Evolutionary conservation across 2,329 filamentous ascomycete genomes (phyloP).

Genomic region (Aureobasidium mangrovei): DNA sequence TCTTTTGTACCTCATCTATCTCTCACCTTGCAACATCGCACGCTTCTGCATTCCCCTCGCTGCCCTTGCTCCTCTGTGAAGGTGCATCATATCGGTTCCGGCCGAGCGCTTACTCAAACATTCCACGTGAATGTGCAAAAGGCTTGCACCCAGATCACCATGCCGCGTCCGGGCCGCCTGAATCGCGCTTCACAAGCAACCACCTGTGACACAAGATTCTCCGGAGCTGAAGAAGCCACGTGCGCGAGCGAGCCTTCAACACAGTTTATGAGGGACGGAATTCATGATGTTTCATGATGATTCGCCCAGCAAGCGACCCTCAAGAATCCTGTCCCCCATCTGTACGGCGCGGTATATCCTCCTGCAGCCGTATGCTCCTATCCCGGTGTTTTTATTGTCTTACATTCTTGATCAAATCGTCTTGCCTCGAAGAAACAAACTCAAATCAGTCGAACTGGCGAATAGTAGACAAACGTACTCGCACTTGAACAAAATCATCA

Average conservation of each 20-base stretch:
- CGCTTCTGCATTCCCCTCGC: constrained; percentile 3
- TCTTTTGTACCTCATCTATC: constrained; percentile 6
- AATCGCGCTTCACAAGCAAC: not conserved
- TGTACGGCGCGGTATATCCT: not conserved
- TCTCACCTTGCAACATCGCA: constrained; percentile 1
- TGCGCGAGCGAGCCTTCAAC: not conserved
- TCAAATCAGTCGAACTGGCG: not conserved
- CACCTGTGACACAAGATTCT: constrained; percentile 11
- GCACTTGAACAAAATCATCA: not conserved
- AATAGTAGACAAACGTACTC: not conserved
- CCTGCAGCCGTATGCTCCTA: constrained; percentile 8
- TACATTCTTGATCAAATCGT: constrained; percentile 11
- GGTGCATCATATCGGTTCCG: not conserved
- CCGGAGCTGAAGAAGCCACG: constrained; percentile 3
- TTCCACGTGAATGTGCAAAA: constrained; percentile 10
- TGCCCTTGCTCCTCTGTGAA: not conserved
- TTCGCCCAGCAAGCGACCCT: no score
- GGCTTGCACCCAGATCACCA: constrained; percentile 1
- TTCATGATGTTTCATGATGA: no score
- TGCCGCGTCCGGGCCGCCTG: constrained; percentile 1
- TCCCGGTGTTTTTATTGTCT: constrained; percentile 1
- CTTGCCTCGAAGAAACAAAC: not conserved
- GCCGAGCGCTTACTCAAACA: constrained; percentile 11
- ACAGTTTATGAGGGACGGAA: not conserved
- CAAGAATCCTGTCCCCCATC: no score